A percentile compares a stretch with the other conserved stretches of the same genome.
These are phyloP conservation scores for Helotiales sp. DNA, from an alignment of 2,329 filamentous ascomycete species.

Conservation along the genomic window DNA sequence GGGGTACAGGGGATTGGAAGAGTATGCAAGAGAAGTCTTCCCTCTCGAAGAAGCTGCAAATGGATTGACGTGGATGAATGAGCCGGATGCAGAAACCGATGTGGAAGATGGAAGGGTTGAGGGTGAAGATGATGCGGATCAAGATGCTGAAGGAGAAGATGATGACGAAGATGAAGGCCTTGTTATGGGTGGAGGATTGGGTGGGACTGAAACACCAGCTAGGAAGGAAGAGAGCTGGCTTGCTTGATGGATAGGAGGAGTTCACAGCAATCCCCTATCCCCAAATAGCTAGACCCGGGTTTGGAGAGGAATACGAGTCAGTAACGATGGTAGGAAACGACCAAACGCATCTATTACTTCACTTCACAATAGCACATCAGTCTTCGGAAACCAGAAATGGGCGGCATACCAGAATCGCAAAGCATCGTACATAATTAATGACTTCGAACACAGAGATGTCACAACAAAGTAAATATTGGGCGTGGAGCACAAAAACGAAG, in stretches of 20 bases:
- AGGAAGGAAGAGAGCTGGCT: slow-evolving; percentile 35
- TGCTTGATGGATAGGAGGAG: slow-evolving; percentile 24
- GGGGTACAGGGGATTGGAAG: slow-evolving; percentile 84
- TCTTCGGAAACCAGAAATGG: not conserved
- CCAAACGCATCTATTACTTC: not conserved
- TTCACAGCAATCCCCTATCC: too few relatives aligned
- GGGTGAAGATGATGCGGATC: slow-evolving; percentile 37
- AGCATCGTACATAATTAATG: not conserved
- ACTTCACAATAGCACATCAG: too few relatives aligned
- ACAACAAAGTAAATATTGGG: not conserved
- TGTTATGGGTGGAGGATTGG: slow-evolving; percentile 29
- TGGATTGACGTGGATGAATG: slow-evolving; percentile 85
- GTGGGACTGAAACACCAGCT: slow-evolving; percentile 30
- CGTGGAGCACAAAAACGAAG: not conserved
- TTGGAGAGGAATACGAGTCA: too few relatives aligned
- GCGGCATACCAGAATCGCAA: not conserved
- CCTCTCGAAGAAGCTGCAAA: slow-evolving; percentile 93
- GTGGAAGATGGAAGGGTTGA: slow-evolving; percentile 27
- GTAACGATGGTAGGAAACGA: not conserved
- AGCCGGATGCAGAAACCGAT: slow-evolving; percentile 35
- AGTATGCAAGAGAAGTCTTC: slow-evolving; percentile 93
- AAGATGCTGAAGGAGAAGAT: slow-evolving; percentile 50
- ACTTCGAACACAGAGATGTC: not conserved
- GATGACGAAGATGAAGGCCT: slow-evolving; percentile 50
- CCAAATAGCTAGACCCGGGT: too few relatives aligned